These are phyloP conservation scores for Ustilago esculenta DNA, from an alignment of 1,284 basidiomycete genomes.

Conservation along the genomic window DNA sequence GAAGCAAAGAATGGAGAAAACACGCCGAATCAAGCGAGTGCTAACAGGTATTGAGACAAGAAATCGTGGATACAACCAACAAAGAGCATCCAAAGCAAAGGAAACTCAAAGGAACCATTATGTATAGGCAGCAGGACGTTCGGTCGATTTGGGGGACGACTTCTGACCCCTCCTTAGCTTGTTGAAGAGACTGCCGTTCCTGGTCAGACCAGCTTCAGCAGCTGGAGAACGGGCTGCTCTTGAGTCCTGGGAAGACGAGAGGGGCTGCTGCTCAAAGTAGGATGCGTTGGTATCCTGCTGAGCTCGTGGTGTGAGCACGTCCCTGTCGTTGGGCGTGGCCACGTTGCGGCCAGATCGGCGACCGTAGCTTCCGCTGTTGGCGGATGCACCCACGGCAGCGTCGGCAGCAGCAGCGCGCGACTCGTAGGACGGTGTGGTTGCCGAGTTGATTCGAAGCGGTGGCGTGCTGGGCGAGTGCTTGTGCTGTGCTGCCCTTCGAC, in stretches of 20 bases:
- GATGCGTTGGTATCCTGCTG: slow-evolving; percentile 13
- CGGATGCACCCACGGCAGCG: slow-evolving; percentile 14
- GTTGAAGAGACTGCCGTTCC: slow-evolving; percentile 44
- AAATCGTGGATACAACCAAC: too few species aligned
- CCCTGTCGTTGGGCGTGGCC: slow-evolving; percentile 25
- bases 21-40: background rate
- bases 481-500: slow-evolving; percentile 37
- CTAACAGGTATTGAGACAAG: background rate
- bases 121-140: slow-evolving; percentile 31
- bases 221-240: slow-evolving; percentile 18
- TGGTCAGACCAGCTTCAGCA: slow-evolving; percentile 17
- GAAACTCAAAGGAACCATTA: slow-evolving; percentile 6
- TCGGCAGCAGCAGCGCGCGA: slow-evolving; percentile 36
- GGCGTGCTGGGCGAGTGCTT: slow-evolving; percentile 53
- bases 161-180: slow-evolving; percentile 37
- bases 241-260: slow-evolving; percentile 11
- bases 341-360: slow-evolving; percentile 17
- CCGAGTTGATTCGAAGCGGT: slow-evolving; percentile 20
- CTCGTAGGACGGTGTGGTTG: slow-evolving; percentile 11
- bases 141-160: slow-evolving; percentile 25
- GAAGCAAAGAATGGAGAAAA: background rate
- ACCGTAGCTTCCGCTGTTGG: slow-evolving; percentile 27
- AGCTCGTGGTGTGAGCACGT: slow-evolving; percentile 31
- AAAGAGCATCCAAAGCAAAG: too few species aligned
- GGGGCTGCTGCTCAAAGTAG: slow-evolving; percentile 19